These are phyloP conservation scores for Dendrobium officinale DNA, from an alignment of 106 monocot genomes.

Conservation along the genomic window DNA sequence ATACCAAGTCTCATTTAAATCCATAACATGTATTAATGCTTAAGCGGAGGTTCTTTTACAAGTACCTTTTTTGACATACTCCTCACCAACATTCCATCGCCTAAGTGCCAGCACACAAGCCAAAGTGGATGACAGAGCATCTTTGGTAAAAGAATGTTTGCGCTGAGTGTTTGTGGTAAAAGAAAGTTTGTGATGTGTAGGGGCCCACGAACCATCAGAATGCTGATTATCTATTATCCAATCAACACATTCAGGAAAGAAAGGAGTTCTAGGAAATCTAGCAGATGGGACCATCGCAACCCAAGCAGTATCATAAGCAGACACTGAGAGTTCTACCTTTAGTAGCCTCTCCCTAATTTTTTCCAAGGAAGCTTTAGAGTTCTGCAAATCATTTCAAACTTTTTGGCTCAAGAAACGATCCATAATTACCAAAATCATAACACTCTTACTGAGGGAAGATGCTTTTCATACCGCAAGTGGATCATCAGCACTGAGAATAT, in stretches of 20 bases:
- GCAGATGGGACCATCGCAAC: conserved; percentile 83
- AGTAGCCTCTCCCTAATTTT: conserved; percentile 42
- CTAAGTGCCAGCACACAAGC: conserved; percentile 78
- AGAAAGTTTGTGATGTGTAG: conserved; percentile 11
- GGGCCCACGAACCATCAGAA: conserved; percentile 74
- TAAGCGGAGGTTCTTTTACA: background rate
- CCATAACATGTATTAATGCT: conserved; percentile 5
- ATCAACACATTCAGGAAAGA: conserved; percentile 71
- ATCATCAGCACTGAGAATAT: background rate
- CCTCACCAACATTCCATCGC: conserved; percentile 66
- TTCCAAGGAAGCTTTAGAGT: conserved; percentile 16
- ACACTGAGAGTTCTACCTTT: conserved; percentile 37
- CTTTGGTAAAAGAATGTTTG: conserved; percentile 36
- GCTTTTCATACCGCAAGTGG: background rate
- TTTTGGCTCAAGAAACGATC: background rate
- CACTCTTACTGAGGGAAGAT: background rate
- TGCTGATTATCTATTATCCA: conserved; percentile 85
- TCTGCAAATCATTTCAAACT: conserved; percentile 15
- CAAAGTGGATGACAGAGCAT: conserved; percentile 63
- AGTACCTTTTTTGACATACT: conserved; percentile 64
- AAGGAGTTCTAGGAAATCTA: conserved; percentile 39
- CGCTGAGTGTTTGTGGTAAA: background rate
- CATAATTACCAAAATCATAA: background rate
- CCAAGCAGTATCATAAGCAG: conserved; percentile 90
- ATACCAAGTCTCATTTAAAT: conserved; percentile 4